Conservation (phyloP, 2,329 filamentous ascomycete genomes). For the Dichotomopilus funicola region DNA sequence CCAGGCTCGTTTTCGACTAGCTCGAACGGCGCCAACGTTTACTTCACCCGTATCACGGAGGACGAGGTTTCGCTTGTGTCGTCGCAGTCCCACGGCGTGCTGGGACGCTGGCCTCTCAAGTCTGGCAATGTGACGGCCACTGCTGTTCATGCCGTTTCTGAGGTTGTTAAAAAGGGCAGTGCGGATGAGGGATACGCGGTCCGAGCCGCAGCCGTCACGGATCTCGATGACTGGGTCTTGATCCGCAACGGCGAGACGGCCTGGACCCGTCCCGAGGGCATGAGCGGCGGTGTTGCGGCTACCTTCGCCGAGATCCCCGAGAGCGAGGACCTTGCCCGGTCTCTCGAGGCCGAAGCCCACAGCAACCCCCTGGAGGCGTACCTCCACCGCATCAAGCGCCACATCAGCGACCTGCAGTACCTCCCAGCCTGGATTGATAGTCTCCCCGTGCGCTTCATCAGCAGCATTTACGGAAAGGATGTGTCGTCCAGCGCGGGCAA, state of each 20-base stretch:
- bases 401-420: slow-evolving; percentile 68
- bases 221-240: slow-evolving; percentile 69
- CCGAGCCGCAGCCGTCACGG: slow-evolving; percentile 64
- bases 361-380: slow-evolving; percentile 77
- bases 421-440: slow-evolving; percentile 67
- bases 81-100: slow-evolving; percentile 66
- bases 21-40: slow-evolving; percentile 72
- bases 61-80: slow-evolving; percentile 69
- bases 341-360: slow-evolving; percentile 79
- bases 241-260: slow-evolving; percentile 73
- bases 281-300: slow-evolving; percentile 74
- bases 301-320: slow-evolving; percentile 73
- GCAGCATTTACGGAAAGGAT: slow-evolving; percentile 55
- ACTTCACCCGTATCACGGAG: slow-evolving; percentile 75
- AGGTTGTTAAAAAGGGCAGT: slow-evolving; percentile 67
- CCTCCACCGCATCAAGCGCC: slow-evolving; percentile 75
- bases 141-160: slow-evolving; percentile 66
- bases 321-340: slow-evolving; percentile 67
- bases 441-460: slow-evolving; percentile 62
- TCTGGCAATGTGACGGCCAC: slow-evolving; percentile 34
- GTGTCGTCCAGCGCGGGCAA: slow-evolving; percentile 37
- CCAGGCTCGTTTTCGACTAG: slow-evolving; percentile 72
- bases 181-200: slow-evolving; percentile 65
- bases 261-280: slow-evolving; percentile 77
- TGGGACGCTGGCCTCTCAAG: slow-evolving; percentile 66